phyloP scores from a whole-genome alignment of 441 rosid genomes.

The California macrophylla region DNA sequence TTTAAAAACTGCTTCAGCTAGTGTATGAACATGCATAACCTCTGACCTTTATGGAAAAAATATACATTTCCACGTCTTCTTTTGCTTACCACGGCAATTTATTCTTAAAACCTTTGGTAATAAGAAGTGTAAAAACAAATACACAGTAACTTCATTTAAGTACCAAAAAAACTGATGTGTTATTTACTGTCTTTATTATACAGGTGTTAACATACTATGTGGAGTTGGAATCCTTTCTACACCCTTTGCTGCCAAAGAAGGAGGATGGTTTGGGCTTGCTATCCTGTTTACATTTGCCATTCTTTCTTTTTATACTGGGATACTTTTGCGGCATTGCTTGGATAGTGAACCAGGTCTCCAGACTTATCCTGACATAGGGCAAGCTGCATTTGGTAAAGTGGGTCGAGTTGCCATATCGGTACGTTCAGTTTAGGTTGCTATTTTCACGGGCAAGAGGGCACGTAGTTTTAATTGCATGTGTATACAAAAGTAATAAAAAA shows the following conservation, averaged over 20 bases:
- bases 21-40: background rate
- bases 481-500: background rate
- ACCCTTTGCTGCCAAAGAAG: conserved; percentile 77
- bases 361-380: conserved; percentile 91
- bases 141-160: background rate
- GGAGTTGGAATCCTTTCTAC: conserved; percentile 92
- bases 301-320: conserved; percentile 77
- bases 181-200: conserved; percentile 6
- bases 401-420: conserved; percentile 69
- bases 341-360: conserved; percentile 75
- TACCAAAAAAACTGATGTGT: background rate
- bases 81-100: background rate
- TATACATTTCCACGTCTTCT: background rate
- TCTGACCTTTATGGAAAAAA: background rate
- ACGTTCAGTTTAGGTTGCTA: conserved; percentile 13
- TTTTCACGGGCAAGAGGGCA: background rate
- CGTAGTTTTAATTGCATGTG: background rate
- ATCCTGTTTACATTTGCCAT: conserved; percentile 51
- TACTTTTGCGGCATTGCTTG: conserved; percentile 60
- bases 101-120: background rate
- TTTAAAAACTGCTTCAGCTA: background rate
- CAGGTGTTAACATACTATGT: conserved; percentile 79
- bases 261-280: conserved; percentile 75
- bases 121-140: background rate
- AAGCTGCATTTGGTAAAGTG: conserved; percentile 67